A percentile compares a stretch with the other conserved stretches of the same genome.
Evolutionary conservation across 768 basidiomycete species (phyloP).

Genomic region (Hemileccinum impolitum): DNA sequence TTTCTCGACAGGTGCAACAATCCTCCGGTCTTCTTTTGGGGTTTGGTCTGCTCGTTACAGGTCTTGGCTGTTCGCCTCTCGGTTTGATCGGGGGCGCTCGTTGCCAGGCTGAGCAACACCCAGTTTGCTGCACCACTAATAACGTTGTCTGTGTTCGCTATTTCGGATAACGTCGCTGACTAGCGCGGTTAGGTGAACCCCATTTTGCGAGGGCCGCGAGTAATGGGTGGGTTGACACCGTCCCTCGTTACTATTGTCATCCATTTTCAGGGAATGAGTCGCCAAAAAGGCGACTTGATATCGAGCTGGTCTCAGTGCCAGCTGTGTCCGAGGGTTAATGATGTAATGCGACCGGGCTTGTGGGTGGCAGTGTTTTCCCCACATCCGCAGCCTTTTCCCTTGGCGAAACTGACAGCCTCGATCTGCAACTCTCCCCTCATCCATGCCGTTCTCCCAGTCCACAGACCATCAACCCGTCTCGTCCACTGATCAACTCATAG

Average conservation of each 20-base stretch:
- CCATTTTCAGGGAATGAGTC: background rate
- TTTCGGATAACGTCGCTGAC: too few relatives aligned
- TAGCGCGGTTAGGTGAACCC: too few relatives aligned
- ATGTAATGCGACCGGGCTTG: slow-evolving; percentile 8
- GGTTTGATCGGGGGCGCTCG: background rate
- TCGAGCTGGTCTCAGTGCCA: background rate
- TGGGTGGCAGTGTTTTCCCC: slow-evolving; percentile 14
- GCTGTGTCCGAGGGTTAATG: slow-evolving; percentile 3
- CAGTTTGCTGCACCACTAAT: background rate
- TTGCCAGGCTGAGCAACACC: background rate
- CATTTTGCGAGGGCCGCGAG: background rate
- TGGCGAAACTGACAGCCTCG: too few relatives aligned
- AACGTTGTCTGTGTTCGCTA: background rate
- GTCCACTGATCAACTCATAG: slow-evolving; percentile 8
- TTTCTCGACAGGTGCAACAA: too few relatives aligned
- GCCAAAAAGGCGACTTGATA: background rate
- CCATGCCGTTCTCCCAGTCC: slow-evolving; percentile 12
- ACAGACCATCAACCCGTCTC: background rate
- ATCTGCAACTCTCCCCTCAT: slow-evolving; percentile 7
- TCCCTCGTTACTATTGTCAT: background rate
- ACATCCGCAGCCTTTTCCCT: background rate
- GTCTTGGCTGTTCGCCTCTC: too few relatives aligned
- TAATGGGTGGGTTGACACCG: too few relatives aligned
- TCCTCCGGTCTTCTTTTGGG: background rate
- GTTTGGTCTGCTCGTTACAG: background rate